A percentile compares a stretch with the other conserved stretches of the same genome.
Conservation (phyloP, 1,284 basidiomycete genomes). For the Jaminaea rosea region DNA sequence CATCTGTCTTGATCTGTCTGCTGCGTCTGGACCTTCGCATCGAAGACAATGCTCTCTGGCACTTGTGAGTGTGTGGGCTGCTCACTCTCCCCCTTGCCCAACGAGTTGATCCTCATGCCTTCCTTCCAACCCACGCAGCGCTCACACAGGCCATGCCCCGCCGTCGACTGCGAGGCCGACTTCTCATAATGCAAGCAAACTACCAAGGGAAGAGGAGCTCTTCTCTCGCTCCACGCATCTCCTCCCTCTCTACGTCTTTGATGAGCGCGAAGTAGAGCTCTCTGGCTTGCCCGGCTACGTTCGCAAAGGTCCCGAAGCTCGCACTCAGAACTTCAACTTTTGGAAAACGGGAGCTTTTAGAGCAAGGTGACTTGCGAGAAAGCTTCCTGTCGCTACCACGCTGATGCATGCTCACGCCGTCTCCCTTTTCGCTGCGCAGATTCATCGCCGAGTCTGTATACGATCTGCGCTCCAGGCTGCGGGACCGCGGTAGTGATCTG, state of each 20-base stretch:
- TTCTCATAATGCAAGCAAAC: constrained; percentile 13
- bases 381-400: too few species aligned
- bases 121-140: constrained; percentile 2
- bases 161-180: constrained; percentile 16
- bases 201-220: constrained; percentile 29
- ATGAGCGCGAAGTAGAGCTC: constrained; percentile 53
- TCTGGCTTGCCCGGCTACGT: constrained; percentile 50
- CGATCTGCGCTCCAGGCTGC: constrained; percentile 50
- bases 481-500: constrained; percentile 50
- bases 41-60: constrained; percentile 53
- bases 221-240: constrained; percentile 48
- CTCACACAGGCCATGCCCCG: constrained; percentile 6
- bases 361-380: constrained; percentile 30
- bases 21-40: constrained; percentile 41
- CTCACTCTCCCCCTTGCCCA: background rate
- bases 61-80: constrained; percentile 23
- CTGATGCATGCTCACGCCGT: background rate
- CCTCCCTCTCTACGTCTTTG: constrained; percentile 54
- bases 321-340: constrained; percentile 50
- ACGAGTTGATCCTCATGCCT: background rate
- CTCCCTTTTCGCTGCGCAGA: constrained; percentile 10
- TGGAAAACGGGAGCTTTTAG: constrained; percentile 52
- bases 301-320: constrained; percentile 43
- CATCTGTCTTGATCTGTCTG: constrained; percentile 29
- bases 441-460: constrained; percentile 53